These are phyloP conservation scores for Fusarium concolor DNA, from an alignment of 2,329 filamentous ascomycete species.

Conservation along the genomic window DNA sequence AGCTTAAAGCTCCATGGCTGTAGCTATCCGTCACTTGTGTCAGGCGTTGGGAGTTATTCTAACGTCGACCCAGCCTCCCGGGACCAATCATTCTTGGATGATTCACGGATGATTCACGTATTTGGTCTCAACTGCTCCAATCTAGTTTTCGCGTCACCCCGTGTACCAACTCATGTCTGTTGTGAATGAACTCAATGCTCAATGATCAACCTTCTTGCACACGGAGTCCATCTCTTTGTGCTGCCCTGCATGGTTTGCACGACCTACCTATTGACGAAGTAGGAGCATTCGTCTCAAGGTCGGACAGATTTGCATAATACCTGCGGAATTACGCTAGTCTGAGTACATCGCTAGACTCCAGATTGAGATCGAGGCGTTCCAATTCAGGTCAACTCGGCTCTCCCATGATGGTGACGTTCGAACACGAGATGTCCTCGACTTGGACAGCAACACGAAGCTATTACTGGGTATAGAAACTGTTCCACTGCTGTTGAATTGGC, in stretches of 20 bases:
- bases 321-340: conserved; percentile 3
- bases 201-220: neutral
- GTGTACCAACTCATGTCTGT: neutral
- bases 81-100: conserved; percentile 23
- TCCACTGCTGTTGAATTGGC: conserved; percentile 11
- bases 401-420: neutral
- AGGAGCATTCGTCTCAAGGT: neutral
- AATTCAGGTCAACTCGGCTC: neutral
- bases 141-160: conserved; percentile 6
- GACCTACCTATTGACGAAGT: neutral
- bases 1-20: conserved; percentile 19
- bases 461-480: conserved; percentile 7
- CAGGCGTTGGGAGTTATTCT: neutral
- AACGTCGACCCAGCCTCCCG: conserved; percentile 13
- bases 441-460: neutral
- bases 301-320: neutral
- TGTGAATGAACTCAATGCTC: neutral
- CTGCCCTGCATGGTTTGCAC: conserved; percentile 12
- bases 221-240: conserved; percentile 1
- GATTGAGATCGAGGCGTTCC: conserved; percentile 17
- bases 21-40: conserved; percentile 17
- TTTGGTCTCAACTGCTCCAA: neutral
- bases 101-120: neutral
- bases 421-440: conserved; percentile 13
- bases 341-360: neutral